Percentiles rank a stretch among this genome's conserved stretches.
These are phyloP conservation scores for Areca catechu DNA, from an alignment of 176 grass and related monocot genomes.

Conservation along the genomic window DNA sequence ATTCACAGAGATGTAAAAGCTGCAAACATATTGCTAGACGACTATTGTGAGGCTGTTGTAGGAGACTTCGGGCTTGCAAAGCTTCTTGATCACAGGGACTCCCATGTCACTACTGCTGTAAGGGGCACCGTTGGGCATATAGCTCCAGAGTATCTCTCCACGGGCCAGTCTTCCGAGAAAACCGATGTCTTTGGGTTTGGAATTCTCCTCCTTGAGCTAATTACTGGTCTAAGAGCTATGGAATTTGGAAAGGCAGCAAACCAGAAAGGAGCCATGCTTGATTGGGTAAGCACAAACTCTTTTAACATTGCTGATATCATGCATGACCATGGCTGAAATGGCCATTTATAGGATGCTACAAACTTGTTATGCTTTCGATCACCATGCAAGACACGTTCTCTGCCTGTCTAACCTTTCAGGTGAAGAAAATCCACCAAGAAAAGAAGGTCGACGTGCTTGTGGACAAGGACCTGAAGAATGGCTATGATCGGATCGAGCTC, in stretches of 20 bases:
- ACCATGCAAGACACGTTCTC: no score
- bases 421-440: conserved; percentile 81
- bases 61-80: conserved; percentile 89
- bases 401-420: conserved; percentile 22
- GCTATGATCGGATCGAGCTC: conserved; percentile 63
- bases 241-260: conserved; percentile 75
- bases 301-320: no score
- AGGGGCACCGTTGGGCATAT: conserved; percentile 80
- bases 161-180: conserved; percentile 83
- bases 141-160: conserved; percentile 83
- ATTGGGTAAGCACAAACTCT: conserved; percentile 55
- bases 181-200: conserved; percentile 85
- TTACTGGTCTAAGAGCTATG: conserved; percentile 63
- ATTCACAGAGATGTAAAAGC: conserved; percentile 89
- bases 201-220: conserved; percentile 68
- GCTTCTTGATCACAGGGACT: conserved; percentile 68
- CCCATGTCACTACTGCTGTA: conserved; percentile 79
- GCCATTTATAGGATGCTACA: no score
- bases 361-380: no score
- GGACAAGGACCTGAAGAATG: conserved; percentile 46
- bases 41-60: conserved; percentile 56
- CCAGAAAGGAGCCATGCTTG: conserved; percentile 86
- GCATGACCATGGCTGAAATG: no score
- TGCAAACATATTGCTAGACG: conserved; percentile 72
- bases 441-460: conserved; percentile 72